phyloP scores from a whole-genome alignment of 2,329 filamentous ascomycete genomes.

The Aspergillus pseudonomiae region DNA sequence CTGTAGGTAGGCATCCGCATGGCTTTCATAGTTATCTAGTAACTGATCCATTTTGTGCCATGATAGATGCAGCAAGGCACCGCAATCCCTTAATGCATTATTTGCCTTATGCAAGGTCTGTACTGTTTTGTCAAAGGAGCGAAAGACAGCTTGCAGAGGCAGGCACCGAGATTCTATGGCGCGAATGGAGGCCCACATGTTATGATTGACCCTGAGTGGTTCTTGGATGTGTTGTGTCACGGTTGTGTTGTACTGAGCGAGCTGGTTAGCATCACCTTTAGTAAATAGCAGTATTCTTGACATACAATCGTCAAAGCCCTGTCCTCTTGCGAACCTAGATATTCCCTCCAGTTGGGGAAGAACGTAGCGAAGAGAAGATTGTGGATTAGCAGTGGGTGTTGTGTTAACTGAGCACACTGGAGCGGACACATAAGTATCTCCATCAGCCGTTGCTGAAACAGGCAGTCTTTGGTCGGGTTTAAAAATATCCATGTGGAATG shows the following conservation, averaged over 20 bases:
- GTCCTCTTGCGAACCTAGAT: conserved; percentile 29
- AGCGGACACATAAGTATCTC: conserved; percentile 13
- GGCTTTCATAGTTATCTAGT: conserved; percentile 21
- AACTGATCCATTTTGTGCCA: conserved; percentile 16
- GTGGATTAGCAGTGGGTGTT: conserved; percentile 29
- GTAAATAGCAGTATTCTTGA: not conserved
- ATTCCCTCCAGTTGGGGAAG: conserved; percentile 34
- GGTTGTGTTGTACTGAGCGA: conserved; percentile 16
- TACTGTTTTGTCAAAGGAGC: conserved; percentile 15
- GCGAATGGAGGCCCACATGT: conserved; percentile 20
- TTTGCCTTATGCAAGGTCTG: conserved; percentile 16
- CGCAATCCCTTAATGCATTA: conserved; percentile 6
- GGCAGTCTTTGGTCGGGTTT: conserved; percentile 22
- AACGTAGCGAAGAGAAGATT: conserved; percentile 33
- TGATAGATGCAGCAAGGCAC: conserved; percentile 6
- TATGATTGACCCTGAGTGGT: conserved; percentile 22
- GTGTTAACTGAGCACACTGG: conserved; percentile 10
- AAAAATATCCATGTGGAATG: conserved; percentile 31
- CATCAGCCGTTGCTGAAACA: conserved; percentile 21
- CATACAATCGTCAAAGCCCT: conserved; percentile 27
- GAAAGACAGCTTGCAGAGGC: conserved; percentile 24
- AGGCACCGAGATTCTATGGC: conserved; percentile 26
- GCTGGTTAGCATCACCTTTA: not conserved
- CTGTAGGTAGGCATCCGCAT: conserved; percentile 20
- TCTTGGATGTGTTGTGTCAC: conserved; percentile 11